Evolutionary conservation across 805 yeast genomes (phyloP).

Genomic region (Saccharomycopsis sp.): DNA sequence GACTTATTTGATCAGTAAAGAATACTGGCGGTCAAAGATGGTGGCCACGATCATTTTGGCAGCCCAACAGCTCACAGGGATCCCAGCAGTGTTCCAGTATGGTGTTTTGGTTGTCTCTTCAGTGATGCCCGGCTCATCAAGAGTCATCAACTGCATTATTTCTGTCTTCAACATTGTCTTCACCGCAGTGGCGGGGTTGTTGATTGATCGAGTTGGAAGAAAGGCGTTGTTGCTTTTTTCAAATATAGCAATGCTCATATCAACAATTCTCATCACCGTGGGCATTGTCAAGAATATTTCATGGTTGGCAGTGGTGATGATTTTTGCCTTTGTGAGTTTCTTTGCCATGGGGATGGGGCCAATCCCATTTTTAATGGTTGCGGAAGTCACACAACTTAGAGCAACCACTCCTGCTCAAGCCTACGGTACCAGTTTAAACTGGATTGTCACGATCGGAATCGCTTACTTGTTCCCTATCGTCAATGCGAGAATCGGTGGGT

Average conservation of each 20-base stretch:
- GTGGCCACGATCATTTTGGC: constrained; percentile 67
- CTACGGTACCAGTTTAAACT: constrained; percentile 83
- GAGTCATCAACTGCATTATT: constrained; percentile 63
- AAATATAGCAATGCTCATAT: constrained; percentile 55
- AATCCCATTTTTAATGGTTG: constrained; percentile 79
- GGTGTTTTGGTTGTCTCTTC: constrained; percentile 79
- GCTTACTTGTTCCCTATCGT: constrained; percentile 76
- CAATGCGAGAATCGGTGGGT: constrained; percentile 60
- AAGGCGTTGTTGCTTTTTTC: constrained; percentile 63
- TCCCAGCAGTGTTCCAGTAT: constrained; percentile 85
- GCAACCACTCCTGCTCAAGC: constrained; percentile 86
- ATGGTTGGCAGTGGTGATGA: constrained; percentile 48
- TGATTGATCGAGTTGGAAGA: constrained; percentile 72
- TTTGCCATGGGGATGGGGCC: constrained; percentile 95
- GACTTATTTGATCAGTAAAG: constrained; percentile 6
- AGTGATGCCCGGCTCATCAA: constrained; percentile 62
- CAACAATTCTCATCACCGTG: constrained; percentile 52
- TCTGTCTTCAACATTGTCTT: constrained; percentile 66
- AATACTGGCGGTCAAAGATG: constrained; percentile 27
- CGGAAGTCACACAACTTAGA: constrained; percentile 78
- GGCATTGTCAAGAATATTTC: constrained; percentile 52
- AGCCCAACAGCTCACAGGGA: constrained; percentile 89
- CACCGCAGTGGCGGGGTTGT: constrained; percentile 64
- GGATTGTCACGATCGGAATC: constrained; percentile 79
- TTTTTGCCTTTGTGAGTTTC: constrained; percentile 65